A percentile compares a stretch with the other conserved stretches of the same genome.
Conservation (phyloP, 306 rosid genomes). For the Dryas alaskensis region DNA sequence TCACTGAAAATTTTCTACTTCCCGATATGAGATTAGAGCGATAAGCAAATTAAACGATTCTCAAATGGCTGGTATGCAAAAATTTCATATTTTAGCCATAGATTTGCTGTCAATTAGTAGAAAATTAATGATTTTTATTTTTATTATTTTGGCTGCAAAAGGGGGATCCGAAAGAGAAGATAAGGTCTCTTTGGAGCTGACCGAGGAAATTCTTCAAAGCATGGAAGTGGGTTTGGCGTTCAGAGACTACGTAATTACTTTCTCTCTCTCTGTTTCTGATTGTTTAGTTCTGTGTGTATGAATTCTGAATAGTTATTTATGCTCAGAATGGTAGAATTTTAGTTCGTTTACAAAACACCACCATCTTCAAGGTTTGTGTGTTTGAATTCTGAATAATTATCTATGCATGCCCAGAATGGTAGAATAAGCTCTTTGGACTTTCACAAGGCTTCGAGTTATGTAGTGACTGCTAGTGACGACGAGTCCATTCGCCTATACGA, state of each 20-base stretch:
- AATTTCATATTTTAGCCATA: conserved; percentile 1
- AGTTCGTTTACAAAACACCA: background rate
- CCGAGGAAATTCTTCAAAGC: conserved; percentile 89
- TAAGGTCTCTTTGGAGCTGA: conserved; percentile 84
- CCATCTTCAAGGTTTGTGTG: background rate
- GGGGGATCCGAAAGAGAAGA: conserved; percentile 81
- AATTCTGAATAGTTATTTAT: background rate
- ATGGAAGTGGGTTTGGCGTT: conserved; percentile 98
- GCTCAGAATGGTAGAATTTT: conserved; percentile 69
- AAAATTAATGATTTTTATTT: background rate
- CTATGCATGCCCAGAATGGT: conserved; percentile 54
- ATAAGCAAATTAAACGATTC: background rate
- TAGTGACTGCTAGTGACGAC: conserved; percentile 95
- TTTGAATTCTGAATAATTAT: background rate
- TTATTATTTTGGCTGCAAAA: conserved; percentile 18
- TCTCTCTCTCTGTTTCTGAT: background rate
- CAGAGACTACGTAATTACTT: conserved; percentile 69
- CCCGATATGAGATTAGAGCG: background rate
- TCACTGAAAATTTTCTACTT: background rate
- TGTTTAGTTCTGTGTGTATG: background rate
- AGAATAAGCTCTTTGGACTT: conserved; percentile 88
- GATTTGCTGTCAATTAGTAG: background rate
- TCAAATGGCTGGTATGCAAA: conserved; percentile 51
- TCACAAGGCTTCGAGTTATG: conserved; percentile 74
- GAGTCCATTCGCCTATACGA: conserved; percentile 92